Evolutionary conservation across 768 basidiomycete genomes (phyloP), one percentile per base, ranked within the genome.

Genomic region (Suillus paluster): DNA sequence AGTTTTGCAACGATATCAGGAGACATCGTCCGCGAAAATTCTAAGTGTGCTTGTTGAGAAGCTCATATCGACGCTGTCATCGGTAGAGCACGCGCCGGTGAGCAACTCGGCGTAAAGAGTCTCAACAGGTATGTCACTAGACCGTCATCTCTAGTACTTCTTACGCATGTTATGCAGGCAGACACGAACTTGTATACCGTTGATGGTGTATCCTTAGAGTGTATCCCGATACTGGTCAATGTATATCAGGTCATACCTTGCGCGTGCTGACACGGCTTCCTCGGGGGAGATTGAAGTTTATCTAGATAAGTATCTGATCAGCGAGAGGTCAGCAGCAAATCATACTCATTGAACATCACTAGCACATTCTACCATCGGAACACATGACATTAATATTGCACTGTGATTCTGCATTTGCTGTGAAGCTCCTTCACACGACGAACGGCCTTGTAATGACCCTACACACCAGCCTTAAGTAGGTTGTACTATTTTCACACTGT

Each of bases 11-110:
- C 78, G 80, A 66, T 97, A 97, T 73, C 66, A 79, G 68, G 75
- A 74, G 67, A 97, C 95, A 34, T 76, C 87, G 14, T 90, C 92
- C 2, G 84, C 85, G 45, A 83, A 80, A 71, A 71, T 95, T 23
- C 95, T 97, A 75, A 71, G 77, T 66, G 75, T 70, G 15, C 89
- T 97, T 60, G 78, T 83, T 34, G 78, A 77, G 49, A 76, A 78
- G 21, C 66, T 86, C 14, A 64, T 82, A n/a, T 69, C 70, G 58
- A 68, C 66, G 36, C 38, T 83, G 50, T 63, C 62, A 1, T 42
- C 58, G 7, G 60, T 70, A 36, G 69, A 64, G 38, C 59, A 58
- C 30, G 38, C 27, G n/a, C 23, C 49, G 7, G 41, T 36, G 17
- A 49, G 21, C 53, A 39, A 21, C 15, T 38, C 42, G 19, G 12